A percentile compares a stretch with the other conserved stretches of the same genome.
Conservation (phyloP, 306 rosid species). For the Glycine soja region DNA sequence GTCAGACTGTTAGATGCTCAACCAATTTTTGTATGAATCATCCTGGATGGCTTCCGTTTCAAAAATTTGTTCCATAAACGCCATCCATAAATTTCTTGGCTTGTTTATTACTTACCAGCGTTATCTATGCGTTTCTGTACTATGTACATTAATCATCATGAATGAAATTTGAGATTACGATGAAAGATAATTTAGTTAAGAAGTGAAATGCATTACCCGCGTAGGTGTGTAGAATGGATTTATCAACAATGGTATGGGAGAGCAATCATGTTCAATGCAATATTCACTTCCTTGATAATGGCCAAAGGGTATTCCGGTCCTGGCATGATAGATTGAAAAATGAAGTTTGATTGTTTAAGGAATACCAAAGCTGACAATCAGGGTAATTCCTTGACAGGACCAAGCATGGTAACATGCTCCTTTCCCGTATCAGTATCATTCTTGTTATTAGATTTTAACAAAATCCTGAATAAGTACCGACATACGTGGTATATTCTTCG, state of each 20-base stretch:
- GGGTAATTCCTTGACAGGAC: background rate
- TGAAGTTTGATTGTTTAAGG: no score
- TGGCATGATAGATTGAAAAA: background rate
- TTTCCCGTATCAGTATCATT: background rate
- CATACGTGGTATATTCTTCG: background rate
- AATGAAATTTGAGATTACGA: constrained; percentile 47
- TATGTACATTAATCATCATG: constrained; percentile 44
- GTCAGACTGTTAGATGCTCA: constrained; percentile 49
- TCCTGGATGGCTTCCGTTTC: constrained; percentile 17
- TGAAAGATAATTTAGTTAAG: background rate
- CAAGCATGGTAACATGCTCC: background rate
- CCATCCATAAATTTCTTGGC: constrained; percentile 47
- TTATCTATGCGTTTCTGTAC: constrained; percentile 41
- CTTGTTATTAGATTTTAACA: background rate
- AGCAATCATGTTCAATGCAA: constrained; percentile 22
- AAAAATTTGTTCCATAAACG: constrained; percentile 36
- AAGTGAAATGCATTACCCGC: background rate
- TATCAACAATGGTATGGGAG: background rate
- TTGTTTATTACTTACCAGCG: constrained; percentile 34
- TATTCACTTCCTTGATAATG: background rate
- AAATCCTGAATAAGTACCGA: background rate
- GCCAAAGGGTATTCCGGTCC: background rate
- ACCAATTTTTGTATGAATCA: constrained; percentile 54
- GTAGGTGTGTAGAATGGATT: background rate
- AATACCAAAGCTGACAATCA: background rate